These are phyloP conservation scores for Umbelopsis sp. DNA, from an alignment of 192 early-diverging fungal species.

Conservation along the genomic window DNA sequence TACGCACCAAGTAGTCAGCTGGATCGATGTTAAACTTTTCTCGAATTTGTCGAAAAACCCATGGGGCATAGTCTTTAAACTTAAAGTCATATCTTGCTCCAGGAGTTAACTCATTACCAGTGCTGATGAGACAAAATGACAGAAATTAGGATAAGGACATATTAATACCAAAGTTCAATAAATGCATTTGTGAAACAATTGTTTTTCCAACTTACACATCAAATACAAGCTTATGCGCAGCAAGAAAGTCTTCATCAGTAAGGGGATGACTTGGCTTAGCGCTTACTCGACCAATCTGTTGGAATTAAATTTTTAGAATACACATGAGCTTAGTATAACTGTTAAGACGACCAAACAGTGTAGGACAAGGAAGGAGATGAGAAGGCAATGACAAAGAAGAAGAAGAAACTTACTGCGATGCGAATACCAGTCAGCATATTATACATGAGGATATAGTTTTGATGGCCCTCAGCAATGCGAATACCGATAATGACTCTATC, in stretches of 20 bases:
- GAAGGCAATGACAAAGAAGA: background rate
- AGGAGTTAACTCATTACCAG: constrained; percentile 93
- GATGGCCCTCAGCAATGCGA: constrained; percentile 88
- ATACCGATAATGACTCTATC: constrained; percentile 71
- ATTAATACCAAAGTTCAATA: background rate
- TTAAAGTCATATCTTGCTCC: constrained; percentile 98
- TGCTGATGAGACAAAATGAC: constrained; percentile 46
- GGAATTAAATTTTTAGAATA: background rate
- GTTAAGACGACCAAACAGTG: too few species aligned
- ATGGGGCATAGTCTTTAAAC: constrained; percentile 99
- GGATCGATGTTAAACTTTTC: constrained; percentile 89
- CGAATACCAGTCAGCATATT: constrained; percentile 98
- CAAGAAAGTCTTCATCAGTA: constrained; percentile 76
- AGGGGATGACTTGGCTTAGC: constrained; percentile 81
- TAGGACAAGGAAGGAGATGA: too few species aligned
- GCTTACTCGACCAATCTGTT: constrained; percentile 72
- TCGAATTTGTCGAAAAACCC: constrained; percentile 95
- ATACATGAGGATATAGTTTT: constrained; percentile 98
- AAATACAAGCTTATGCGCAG: constrained; percentile 94
- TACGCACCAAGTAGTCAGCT: constrained; percentile 85
- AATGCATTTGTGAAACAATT: background rate
- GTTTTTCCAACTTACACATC: constrained; percentile 69
- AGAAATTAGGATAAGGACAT: background rate
- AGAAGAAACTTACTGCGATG: constrained; percentile 62
- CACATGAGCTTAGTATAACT: too few species aligned